These are phyloP conservation scores for Aspergillus vadensis DNA, from an alignment of 2,329 filamentous ascomycete species.

Conservation along the genomic window DNA sequence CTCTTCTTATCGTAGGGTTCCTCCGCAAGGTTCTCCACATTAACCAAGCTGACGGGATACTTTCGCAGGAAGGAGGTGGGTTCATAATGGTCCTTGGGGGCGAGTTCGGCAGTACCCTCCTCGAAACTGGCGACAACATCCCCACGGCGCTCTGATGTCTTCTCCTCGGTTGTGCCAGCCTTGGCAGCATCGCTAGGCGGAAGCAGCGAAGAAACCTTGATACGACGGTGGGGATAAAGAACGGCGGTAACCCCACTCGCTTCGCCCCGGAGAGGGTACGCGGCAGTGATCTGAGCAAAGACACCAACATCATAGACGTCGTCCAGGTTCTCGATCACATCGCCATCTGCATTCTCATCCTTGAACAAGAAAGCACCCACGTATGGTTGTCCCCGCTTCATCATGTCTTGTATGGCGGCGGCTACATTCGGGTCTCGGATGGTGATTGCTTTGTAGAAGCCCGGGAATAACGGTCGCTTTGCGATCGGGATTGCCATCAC, in stretches of 20 bases:
- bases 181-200: conserved; percentile 58
- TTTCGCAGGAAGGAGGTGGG: conserved; percentile 88
- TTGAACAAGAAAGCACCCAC: conserved; percentile 97
- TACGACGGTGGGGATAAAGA: conserved; percentile 91
- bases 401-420: conserved; percentile 90
- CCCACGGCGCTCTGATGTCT: conserved; percentile 71
- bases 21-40: conserved; percentile 89
- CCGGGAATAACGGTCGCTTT: conserved; percentile 89
- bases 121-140: conserved; percentile 98
- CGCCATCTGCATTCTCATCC: conserved; percentile 89
- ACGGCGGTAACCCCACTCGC: conserved; percentile 86
- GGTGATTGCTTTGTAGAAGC: conserved; percentile 98
- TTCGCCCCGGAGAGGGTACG: conserved; percentile 82
- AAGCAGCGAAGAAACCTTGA: conserved; percentile 82
- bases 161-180: conserved; percentile 37
- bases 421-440: conserved; percentile 92
- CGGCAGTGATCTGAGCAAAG: conserved; percentile 96
- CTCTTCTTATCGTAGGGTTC: conserved; percentile 89
- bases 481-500: conserved; percentile 97
- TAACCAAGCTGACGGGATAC: conserved; percentile 89
- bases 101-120: conserved; percentile 68
- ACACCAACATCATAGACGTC: conserved; percentile 96
- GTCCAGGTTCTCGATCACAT: conserved; percentile 84
- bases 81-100: conserved; percentile 66
- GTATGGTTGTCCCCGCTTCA: conserved; percentile 95